phyloP scores from a whole-genome alignment of 2,329 filamentous ascomycete genomes.

The Fusarium armeniacum region DNA sequence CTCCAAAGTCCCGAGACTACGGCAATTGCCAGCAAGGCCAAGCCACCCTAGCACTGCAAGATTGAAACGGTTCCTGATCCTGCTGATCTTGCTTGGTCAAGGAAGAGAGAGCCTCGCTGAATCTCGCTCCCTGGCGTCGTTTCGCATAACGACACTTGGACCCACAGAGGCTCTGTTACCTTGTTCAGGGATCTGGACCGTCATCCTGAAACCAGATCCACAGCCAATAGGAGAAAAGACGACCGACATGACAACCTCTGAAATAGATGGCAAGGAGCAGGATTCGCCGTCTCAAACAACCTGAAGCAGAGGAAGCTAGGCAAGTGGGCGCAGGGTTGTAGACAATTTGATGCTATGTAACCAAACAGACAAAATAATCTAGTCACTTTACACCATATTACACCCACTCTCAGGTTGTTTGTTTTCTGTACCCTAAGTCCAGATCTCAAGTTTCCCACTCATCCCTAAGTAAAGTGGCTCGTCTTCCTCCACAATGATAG shows the following conservation, averaged over 20 bases:
- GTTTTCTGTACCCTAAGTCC: background rate
- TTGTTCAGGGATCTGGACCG: slow-evolving; percentile 24
- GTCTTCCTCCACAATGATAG: slow-evolving; percentile 24
- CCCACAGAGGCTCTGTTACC: slow-evolving; percentile 29
- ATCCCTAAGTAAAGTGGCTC: slow-evolving; percentile 2
- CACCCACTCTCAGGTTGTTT: background rate
- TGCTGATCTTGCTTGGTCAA: background rate
- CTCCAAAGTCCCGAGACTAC: background rate
- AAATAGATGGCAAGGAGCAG: background rate
- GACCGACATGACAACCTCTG: slow-evolving; percentile 5
- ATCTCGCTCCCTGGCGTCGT: background rate
- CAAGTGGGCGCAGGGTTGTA: background rate
- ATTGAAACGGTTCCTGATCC: slow-evolving; percentile 24
- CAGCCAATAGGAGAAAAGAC: slow-evolving; percentile 33
- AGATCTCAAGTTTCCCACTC: background rate
- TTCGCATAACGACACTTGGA: slow-evolving; percentile 21
- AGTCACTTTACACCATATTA: background rate
- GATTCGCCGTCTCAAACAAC: slow-evolving; percentile 22
- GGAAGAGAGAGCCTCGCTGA: background rate
- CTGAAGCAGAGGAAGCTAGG: slow-evolving; percentile 4
- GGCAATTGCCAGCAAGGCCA: background rate
- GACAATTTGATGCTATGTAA: background rate
- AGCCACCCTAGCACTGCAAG: background rate
- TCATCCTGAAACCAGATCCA: slow-evolving; percentile 35
- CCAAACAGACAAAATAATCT: background rate